Evolutionary conservation across 2,329 filamentous ascomycete species (phyloP), one percentile per base, ranked within the genome.

Genomic region (Massarina eburnea): DNA sequence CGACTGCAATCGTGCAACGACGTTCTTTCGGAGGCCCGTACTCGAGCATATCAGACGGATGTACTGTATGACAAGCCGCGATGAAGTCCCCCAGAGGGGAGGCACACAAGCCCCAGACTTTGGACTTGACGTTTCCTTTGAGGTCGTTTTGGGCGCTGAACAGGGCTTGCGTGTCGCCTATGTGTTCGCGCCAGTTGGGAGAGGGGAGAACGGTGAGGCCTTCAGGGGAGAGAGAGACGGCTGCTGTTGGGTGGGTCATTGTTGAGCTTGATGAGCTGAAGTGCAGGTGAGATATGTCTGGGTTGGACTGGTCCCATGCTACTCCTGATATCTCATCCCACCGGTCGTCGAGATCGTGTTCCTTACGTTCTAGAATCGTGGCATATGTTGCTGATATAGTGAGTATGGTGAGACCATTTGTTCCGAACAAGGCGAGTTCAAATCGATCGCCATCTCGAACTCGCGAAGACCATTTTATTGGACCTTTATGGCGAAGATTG

Each of bases 21-120:
- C 80, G 73, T 20, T 76, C 72, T 3, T 73, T 71, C 7, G 71
- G 62, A 6, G 77, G 77, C 1, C 73, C 72, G 56, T 83, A 83
- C 48, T 83, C 78, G 12, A 82, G 67, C 67, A 79, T 77, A 57
- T 83, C 76, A 3, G 74, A 78, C 0, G 81, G 80, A 57, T 84
- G 79, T 21, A 80, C 55, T 2, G 76, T 79, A 37, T 76, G 69
- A 44, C 75, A 78, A 3, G 72, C 71, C 4, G 77, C 80, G 12
- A 76, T 61, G 19, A 75, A 72, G 22, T 76, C 74, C 18, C 73
- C 71, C 15, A 76, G 58, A 15, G 77, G 76, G 14, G 74, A 75
- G 2, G 55, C 43, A 9, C 75, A 71, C 5, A 82, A 64, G 2
- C 82, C 82, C 76, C 79, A 83, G 7, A 76, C 71, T 49, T 76